phyloP scores from a whole-genome alignment of 768 basidiomycete species.

The Suillus occidentalis region DNA sequence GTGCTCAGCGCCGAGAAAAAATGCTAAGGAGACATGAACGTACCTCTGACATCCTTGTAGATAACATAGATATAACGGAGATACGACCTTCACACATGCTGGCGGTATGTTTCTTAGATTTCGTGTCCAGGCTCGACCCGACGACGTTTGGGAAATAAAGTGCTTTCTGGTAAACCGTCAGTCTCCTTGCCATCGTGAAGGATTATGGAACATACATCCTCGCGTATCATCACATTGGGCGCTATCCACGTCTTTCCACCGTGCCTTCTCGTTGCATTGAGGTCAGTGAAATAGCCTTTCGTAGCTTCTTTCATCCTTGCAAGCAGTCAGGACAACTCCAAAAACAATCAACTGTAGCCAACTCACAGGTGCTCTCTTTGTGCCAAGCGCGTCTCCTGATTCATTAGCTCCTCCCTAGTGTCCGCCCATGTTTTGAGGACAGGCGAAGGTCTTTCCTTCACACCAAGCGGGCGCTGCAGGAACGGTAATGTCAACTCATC shows the following conservation, averaged over 20 bases:
- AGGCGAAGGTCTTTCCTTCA: constrained; percentile 65
- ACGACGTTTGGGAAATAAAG: constrained; percentile 87
- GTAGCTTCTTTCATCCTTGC: constrained; percentile 59
- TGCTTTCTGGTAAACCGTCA: constrained; percentile 63
- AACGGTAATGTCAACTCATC: constrained; percentile 29
- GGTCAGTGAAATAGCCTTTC: constrained; percentile 88
- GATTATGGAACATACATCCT: constrained; percentile 66
- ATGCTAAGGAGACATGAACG: constrained; percentile 13
- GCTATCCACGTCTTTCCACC: constrained; percentile 97
- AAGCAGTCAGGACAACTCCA: constrained; percentile 4
- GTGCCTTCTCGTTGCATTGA: constrained; percentile 73
- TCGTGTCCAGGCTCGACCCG: constrained; percentile 64
- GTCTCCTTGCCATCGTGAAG: not conserved
- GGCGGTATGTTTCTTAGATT: constrained; percentile 68
- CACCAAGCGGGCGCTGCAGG: constrained; percentile 73
- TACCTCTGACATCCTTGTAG: constrained; percentile 87
- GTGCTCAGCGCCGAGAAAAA: constrained; percentile 5
- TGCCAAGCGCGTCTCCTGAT: constrained; percentile 66
- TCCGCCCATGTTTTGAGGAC: constrained; percentile 57
- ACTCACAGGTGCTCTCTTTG: constrained; percentile 64
- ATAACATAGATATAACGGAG: constrained; percentile 80
- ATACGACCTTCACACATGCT: constrained; percentile 73
- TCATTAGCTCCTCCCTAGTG: constrained; percentile 65
- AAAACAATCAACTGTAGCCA: not conserved
- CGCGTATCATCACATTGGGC: constrained; percentile 82